Conservation (phyloP, 371 early-diverging fungal species). For the Thermomucor indicae-seudaticae region DNA sequence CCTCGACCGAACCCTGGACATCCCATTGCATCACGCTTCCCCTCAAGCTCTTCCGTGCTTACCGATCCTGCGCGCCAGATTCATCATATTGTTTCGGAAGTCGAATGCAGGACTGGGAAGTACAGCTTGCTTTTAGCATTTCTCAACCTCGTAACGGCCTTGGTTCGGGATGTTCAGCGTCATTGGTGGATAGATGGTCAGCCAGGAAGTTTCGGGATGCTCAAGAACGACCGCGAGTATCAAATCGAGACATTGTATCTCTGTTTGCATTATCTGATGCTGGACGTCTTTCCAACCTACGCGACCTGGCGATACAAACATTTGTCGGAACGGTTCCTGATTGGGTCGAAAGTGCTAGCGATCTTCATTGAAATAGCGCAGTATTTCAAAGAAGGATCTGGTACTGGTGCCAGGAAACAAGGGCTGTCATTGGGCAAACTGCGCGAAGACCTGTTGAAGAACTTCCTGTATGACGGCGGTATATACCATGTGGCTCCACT, state of each 20-base stretch:
- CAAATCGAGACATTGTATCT: slow-evolving; percentile 23
- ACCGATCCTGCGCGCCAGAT: slow-evolving; percentile 18
- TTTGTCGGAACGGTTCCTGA: slow-evolving; percentile 34
- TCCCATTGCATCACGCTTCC: slow-evolving; percentile 3
- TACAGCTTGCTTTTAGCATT: slow-evolving; percentile 33
- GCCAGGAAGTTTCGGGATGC: background rate
- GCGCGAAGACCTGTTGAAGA: slow-evolving; percentile 25
- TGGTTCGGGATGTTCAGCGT: slow-evolving; percentile 33
- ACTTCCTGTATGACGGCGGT: slow-evolving; percentile 36
- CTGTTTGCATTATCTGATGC: slow-evolving; percentile 35
- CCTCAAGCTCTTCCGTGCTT: background rate
- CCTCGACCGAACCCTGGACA: slow-evolving; percentile 23
- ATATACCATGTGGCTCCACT: slow-evolving; percentile 33
- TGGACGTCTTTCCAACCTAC: slow-evolving; percentile 40
- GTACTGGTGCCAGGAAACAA: background rate
- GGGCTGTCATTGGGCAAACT: slow-evolving; percentile 14
- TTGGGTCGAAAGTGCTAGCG: slow-evolving; percentile 31
- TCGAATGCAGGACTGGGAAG: slow-evolving; percentile 26
- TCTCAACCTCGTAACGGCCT: slow-evolving; percentile 33
- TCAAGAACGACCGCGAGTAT: slow-evolving; percentile 8
- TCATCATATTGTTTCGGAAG: slow-evolving; percentile 27
- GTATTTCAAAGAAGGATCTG: slow-evolving; percentile 17
- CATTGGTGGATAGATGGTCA: slow-evolving; percentile 24
- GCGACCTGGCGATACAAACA: slow-evolving; percentile 37
- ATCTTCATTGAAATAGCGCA: slow-evolving; percentile 30